Base-by-base conservation (phyloP, 2,329 filamentous ascomycete genomes). In the Aspergillus felis region DNA sequence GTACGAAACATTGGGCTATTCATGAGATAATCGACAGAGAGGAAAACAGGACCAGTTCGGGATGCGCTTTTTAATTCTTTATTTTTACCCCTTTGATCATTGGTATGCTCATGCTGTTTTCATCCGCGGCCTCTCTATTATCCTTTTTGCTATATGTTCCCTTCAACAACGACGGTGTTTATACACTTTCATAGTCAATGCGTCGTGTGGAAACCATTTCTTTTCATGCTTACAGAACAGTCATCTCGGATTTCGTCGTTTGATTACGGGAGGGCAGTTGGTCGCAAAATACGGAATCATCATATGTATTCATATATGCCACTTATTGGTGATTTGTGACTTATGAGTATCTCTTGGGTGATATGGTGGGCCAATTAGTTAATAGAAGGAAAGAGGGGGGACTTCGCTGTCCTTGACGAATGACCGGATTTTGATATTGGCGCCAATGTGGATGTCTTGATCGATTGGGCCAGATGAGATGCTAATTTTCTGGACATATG, bases 1-100 rank as follows among this genome's bases (percentile, higher is more conserved):
- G 53, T 60, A 60, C 54, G 55, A 60, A 59, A 50, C 52, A 51
- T 57, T 60, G 56, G 61, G 46, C 51, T 59, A 52, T 55, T 55
- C 59, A 64, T 51, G 51, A 59, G 56, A 53, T 59, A 59, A 61
- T 58, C 46, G 22, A 24, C 35, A 28, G 35, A 32, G 50, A 29
- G 35, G n/a, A n/a, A 24, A 41, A 51, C 27, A 41, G 35, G 29
- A 32, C 50, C 50, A 51, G n/a, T 41, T 22, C 22, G 29, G 29
- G 29, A 28, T 22, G 54, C 49, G 49, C 49, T 52, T 35, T 38
- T 52, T 14, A 29, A 20, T 48, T 29, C 52, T 52, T 51, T 51
- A 14, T 25, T 51, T 12, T 27, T 25, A 29, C 22, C 22, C 10
- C 24, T 24, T 38, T 41, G n/a, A 17, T 51, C 22, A 27, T 49